These are phyloP conservation scores for Hirsutella thompsonii DNA, from an alignment of 2,329 filamentous ascomycete genomes.

Conservation along the genomic window DNA sequence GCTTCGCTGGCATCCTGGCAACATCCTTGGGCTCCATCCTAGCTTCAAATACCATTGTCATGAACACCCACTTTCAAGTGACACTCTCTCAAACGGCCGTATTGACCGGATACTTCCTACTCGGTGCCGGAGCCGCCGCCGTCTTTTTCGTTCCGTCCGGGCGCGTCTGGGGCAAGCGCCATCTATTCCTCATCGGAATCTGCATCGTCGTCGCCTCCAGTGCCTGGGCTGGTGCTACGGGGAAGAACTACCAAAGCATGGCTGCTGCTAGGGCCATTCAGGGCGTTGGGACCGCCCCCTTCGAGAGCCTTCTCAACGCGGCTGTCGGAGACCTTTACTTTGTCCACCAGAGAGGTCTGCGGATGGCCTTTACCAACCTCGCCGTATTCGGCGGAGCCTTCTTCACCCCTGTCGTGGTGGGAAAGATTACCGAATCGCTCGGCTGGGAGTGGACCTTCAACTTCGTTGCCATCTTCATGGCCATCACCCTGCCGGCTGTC, in stretches of 20 bases:
- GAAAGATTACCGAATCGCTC: constrained; percentile 64
- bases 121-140: constrained; percentile 69
- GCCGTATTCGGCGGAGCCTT: constrained; percentile 44
- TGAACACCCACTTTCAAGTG: constrained; percentile 52
- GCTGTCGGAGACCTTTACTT: constrained; percentile 83
- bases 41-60: constrained; percentile 73
- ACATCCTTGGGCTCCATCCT: constrained; percentile 76
- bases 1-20: constrained; percentile 68
- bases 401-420: constrained; percentile 76
- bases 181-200: constrained; percentile 70
- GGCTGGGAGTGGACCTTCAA: constrained; percentile 87
- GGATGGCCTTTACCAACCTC: constrained; percentile 68
- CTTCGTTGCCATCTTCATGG: constrained; percentile 75
- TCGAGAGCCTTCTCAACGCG: constrained; percentile 81
- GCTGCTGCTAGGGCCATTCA: constrained; percentile 73
- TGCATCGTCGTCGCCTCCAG: constrained; percentile 61
- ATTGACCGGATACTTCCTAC: constrained; percentile 76
- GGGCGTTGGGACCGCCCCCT: constrained; percentile 75
- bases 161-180: constrained; percentile 84
- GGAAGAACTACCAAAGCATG: constrained; percentile 56
- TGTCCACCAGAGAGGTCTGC: constrained; percentile 69
- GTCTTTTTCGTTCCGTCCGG: constrained; percentile 80
- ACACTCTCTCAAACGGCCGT: constrained; percentile 67
- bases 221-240: constrained; percentile 63
- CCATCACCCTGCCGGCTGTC: constrained; percentile 53